Conservation (phyloP, 352 stramenopile genomes). For the Pythium biforme region DNA sequence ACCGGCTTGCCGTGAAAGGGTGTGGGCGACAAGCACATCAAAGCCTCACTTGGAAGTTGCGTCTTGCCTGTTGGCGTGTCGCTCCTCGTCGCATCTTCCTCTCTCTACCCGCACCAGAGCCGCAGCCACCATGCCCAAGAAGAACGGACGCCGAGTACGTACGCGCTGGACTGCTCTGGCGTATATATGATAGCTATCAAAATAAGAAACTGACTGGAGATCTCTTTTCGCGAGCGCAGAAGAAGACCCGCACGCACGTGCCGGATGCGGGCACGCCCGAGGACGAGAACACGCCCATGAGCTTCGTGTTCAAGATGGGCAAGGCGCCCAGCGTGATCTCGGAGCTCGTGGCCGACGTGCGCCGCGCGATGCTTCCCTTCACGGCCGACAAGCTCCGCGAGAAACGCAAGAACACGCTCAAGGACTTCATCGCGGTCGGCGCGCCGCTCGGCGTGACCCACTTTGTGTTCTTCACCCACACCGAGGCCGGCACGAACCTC, state of each 20-base stretch:
- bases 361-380: constrained; percentile 94
- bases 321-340: constrained; percentile 76
- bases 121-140: constrained; percentile 55
- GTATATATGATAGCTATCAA: no score
- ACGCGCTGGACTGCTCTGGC: background rate
- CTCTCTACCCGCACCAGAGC: background rate
- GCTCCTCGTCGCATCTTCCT: background rate
- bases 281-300: constrained; percentile 87
- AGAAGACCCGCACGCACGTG: constrained; percentile 84
- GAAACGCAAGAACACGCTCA: constrained; percentile 90
- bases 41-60: no score
- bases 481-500: constrained; percentile 92
- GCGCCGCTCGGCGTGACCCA: constrained; percentile 95
- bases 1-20: no score
- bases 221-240: constrained; percentile 32
- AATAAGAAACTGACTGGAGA: background rate
- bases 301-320: constrained; percentile 92
- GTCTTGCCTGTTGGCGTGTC: no score
- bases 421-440: constrained; percentile 91
- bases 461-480: constrained; percentile 96
- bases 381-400: constrained; percentile 93
- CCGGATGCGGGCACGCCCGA: constrained; percentile 51
- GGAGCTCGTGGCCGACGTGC: constrained; percentile 90
- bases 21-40: no score
- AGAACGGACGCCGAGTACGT: constrained; percentile 86